These are phyloP conservation scores for Botrytis elliptica DNA, from an alignment of 2,329 filamentous ascomycete species.

Conservation along the genomic window DNA sequence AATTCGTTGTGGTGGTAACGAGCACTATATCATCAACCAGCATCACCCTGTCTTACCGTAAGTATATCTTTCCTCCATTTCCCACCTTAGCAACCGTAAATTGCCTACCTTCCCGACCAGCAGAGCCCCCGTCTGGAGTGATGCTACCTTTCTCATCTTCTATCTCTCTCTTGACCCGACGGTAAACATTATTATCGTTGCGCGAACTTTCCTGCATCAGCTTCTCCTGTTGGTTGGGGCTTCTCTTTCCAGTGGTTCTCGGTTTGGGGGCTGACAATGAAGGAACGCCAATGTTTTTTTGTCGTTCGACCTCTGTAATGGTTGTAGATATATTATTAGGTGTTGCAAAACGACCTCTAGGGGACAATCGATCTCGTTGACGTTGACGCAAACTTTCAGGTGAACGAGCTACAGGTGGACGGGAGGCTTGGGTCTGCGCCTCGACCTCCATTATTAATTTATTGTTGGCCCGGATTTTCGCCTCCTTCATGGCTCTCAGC, in stretches of 20 bases:
- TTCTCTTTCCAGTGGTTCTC: conserved; percentile 28
- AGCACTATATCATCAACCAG: conserved; percentile 22
- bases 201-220: conserved; percentile 35
- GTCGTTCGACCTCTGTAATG: conserved; percentile 29
- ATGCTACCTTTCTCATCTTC: conserved; percentile 57
- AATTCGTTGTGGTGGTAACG: conserved; percentile 20
- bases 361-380: conserved; percentile 39
- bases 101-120: conserved; percentile 44
- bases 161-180: conserved; percentile 31
- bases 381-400: conserved; percentile 39
- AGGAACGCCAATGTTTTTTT: conserved; percentile 27
- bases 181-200: conserved; percentile 35
- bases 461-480: conserved; percentile 15
- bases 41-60: conserved; percentile 59
- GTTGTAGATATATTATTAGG: conserved; percentile 28
- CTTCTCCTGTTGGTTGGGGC: conserved; percentile 31
- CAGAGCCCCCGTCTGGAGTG: conserved; percentile 59
- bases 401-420: conserved; percentile 25
- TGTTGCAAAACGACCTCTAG: conserved; percentile 36
- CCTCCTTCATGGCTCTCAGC: conserved; percentile 22
- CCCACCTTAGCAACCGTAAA: conserved; percentile 81
- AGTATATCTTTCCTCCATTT: conserved; percentile 78
- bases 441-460: conserved; percentile 20
- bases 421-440: conserved; percentile 19
- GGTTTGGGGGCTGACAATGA: conserved; percentile 32